Conservation (phyloP, 805 yeast species). For the Lipomyces japonicus region DNA sequence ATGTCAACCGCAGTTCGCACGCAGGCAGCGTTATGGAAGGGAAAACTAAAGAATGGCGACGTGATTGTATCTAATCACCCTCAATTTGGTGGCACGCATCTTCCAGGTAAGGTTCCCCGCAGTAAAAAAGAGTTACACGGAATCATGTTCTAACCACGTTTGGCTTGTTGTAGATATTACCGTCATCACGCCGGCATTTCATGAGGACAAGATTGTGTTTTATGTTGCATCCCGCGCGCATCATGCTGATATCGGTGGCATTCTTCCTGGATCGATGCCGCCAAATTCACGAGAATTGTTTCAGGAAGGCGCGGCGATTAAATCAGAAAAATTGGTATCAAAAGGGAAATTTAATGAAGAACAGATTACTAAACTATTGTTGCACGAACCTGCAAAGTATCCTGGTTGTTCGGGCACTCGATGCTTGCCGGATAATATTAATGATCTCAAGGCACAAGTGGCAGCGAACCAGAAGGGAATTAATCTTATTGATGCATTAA, state of each 20-base stretch:
- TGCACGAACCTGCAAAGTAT: slow-evolving; percentile 69
- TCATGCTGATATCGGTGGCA: slow-evolving; percentile 94
- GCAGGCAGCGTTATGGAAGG: slow-evolving; percentile 64
- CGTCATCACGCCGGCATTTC: slow-evolving; percentile 82
- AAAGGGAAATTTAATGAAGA: slow-evolving; percentile 74
- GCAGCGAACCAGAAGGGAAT: slow-evolving; percentile 90
- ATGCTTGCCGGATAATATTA: slow-evolving; percentile 73
- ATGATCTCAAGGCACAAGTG: slow-evolving; percentile 79
- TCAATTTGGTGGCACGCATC: slow-evolving; percentile 77
- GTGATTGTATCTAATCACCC: slow-evolving; percentile 78
- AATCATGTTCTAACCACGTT: slow-evolving; percentile 38
- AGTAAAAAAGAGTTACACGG: neutral
- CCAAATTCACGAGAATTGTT: slow-evolving; percentile 79
- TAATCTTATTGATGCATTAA: slow-evolving; percentile 54
- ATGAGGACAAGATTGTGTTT: slow-evolving; percentile 56
- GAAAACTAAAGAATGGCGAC: slow-evolving; percentile 65
- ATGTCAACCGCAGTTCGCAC: slow-evolving; percentile 75
- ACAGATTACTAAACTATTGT: slow-evolving; percentile 56
- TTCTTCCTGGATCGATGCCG: slow-evolving; percentile 91
- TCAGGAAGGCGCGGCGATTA: slow-evolving; percentile 89
- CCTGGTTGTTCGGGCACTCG: slow-evolving; percentile 92
- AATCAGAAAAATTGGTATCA: slow-evolving; percentile 68
- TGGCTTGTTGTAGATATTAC: slow-evolving; percentile 79
- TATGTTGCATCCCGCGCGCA: slow-evolving; percentile 94
- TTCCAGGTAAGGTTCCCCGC: slow-evolving; percentile 44